These are phyloP conservation scores for Colletotrichum sp. DNA, from an alignment of 2,329 filamentous ascomycete species.

Conservation along the genomic window DNA sequence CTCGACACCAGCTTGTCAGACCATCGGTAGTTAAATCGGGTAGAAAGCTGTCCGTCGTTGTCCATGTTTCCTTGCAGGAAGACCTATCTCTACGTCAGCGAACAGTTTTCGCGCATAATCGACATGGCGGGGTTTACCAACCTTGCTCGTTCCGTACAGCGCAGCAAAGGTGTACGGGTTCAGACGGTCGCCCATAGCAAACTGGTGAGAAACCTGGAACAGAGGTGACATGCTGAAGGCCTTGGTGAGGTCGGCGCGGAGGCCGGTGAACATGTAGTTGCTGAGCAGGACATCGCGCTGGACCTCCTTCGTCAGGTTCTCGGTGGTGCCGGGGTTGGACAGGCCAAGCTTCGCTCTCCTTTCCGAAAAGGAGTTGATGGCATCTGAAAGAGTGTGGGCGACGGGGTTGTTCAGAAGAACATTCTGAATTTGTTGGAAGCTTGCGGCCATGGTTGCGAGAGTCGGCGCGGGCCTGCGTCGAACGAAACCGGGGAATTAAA, in stretches of 20 bases:
- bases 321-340: constrained; percentile 89
- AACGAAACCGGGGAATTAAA: constrained; percentile 28
- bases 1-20: constrained; percentile 81
- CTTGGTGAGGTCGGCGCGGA: constrained; percentile 96
- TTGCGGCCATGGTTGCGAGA: constrained; percentile 54
- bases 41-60: constrained; percentile 86
- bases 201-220: constrained; percentile 97
- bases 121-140: constrained; percentile 47
- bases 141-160: constrained; percentile 91
- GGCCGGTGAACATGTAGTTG: constrained; percentile 95
- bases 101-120: not conserved
- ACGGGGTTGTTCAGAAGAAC: constrained; percentile 79
- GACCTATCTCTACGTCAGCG: constrained; percentile 58
- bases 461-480: constrained; percentile 28
- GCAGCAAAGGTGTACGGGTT: constrained; percentile 95
- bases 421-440: constrained; percentile 50
- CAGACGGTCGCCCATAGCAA: constrained; percentile 90
- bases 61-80: constrained; percentile 97
- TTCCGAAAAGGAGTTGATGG: constrained; percentile 81
- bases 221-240: constrained; percentile 91
- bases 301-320: constrained; percentile 88
- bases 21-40: constrained; percentile 95
- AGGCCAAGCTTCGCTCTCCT: constrained; percentile 87
- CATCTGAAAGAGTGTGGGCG: constrained; percentile 72
- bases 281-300: constrained; percentile 95